Evolutionary conservation across 2,329 filamentous ascomycete genomes (phyloP).

Genomic region (Sporothrix globosa): DNA sequence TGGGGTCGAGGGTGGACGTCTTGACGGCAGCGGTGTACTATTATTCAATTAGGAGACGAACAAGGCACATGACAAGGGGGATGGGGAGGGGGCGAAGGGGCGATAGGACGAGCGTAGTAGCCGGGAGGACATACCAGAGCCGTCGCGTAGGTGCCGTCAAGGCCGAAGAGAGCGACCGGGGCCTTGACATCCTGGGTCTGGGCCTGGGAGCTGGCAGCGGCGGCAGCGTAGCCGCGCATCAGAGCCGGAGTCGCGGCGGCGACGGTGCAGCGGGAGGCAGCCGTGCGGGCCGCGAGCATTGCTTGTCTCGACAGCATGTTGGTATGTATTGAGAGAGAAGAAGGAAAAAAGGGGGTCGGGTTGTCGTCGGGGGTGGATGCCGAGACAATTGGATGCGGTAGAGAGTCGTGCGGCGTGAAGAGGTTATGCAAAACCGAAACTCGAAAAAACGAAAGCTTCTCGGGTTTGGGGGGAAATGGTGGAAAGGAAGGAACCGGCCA

Average conservation of each 20-base stretch:
- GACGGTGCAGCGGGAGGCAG: slow-evolving; percentile 59
- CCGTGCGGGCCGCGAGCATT: slow-evolving; percentile 55
- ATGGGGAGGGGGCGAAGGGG: background rate
- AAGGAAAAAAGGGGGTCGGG: background rate
- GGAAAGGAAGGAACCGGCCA: slow-evolving; percentile 35
- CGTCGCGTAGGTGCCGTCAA: slow-evolving; percentile 98
- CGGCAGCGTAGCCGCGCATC: slow-evolving; percentile 82
- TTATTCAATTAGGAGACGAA: slow-evolving; percentile 24
- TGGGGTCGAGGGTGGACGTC: slow-evolving; percentile 79
- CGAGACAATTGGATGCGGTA: slow-evolving; percentile 27
- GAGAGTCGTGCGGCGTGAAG: slow-evolving; percentile 34
- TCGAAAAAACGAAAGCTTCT: slow-evolving; percentile 34
- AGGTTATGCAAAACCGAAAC: slow-evolving; percentile 28
- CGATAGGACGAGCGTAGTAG: background rate
- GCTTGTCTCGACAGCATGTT: slow-evolving; percentile 65
- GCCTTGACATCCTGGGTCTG: slow-evolving; percentile 70
- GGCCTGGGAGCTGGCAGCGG: slow-evolving; percentile 53
- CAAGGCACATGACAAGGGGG: background rate
- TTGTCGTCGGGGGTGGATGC: slow-evolving; percentile 6
- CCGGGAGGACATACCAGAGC: slow-evolving; percentile 75
- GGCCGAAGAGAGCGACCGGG: slow-evolving; percentile 87
- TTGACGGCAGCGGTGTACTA: slow-evolving; percentile 97
- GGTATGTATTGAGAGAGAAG: slow-evolving; percentile 36
- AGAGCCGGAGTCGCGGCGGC: slow-evolving; percentile 66
- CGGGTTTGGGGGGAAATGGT: slow-evolving; percentile 39